These are phyloP conservation scores for Trichophyton benhamiae DNA, from an alignment of 2,329 filamentous ascomycete genomes.

Conservation along the genomic window DNA sequence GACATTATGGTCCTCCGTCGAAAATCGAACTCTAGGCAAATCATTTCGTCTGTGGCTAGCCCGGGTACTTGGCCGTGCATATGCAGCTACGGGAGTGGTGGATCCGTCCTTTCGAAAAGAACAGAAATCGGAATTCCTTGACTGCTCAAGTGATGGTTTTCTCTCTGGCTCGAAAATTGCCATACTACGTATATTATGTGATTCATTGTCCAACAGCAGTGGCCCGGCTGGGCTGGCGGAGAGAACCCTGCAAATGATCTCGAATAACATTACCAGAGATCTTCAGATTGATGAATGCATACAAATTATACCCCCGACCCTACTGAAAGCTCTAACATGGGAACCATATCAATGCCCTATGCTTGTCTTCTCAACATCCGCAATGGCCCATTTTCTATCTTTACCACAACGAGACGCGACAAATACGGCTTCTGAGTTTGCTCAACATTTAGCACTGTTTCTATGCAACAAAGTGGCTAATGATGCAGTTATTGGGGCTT, in stretches of 20 bases:
- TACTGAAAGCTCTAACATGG: conserved; percentile 34
- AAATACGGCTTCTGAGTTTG: conserved; percentile 23
- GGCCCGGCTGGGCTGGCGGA: conserved; percentile 33
- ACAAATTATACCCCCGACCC: conserved; percentile 24
- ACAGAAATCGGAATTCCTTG: conserved; percentile 16
- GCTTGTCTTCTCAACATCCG: conserved; percentile 16
- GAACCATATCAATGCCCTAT: conserved; percentile 29
- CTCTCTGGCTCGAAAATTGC: conserved; percentile 45
- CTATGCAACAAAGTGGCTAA: conserved; percentile 48
- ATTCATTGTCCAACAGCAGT: conserved; percentile 48
- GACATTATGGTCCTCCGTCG: conserved; percentile 65
- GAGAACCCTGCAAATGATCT: conserved; percentile 33
- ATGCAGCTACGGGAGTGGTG: conserved; percentile 59
- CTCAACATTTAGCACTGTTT: conserved; percentile 28
- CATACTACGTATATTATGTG: conserved; percentile 50
- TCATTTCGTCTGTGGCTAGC: conserved; percentile 77
- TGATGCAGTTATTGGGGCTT: conserved; percentile 56
- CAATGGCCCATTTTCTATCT: conserved; percentile 13
- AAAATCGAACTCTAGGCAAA: conserved; percentile 48
- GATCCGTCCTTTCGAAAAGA: conserved; percentile 36
- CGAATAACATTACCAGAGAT: conserved; percentile 23
- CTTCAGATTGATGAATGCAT: conserved; percentile 25
- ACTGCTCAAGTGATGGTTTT: conserved; percentile 9
- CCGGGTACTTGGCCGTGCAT: conserved; percentile 69
- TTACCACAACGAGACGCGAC: conserved; percentile 15